Evolutionary conservation across 2,329 filamentous ascomycete genomes (phyloP), one percentile per base, ranked within the genome.

Genomic region (Colletotrichum australisinense): DNA sequence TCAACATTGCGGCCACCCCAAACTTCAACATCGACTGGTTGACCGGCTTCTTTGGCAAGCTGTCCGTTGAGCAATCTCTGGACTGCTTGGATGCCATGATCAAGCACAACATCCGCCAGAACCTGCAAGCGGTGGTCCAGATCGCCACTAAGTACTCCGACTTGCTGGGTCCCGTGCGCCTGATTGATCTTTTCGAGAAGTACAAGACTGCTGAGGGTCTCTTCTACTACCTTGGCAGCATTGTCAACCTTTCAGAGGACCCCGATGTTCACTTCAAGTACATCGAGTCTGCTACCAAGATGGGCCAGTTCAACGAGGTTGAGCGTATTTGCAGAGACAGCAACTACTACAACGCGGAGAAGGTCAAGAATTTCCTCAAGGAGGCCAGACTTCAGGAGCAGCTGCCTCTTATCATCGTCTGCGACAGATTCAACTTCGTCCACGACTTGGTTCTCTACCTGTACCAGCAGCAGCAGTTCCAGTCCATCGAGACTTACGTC

Each of bases 321-420:
- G 96, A 99, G 88, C 94, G 97, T 67, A 96, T 99, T 79, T 98
- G 96, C 86, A 92, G 97, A 74, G 97, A 99, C 83, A 97, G 93
- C 88, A 95, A 93, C 82, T 89, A 90, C 80, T 96, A 95, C 85
- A 96, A 98, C 82, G 90, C 95, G 0, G 95, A 98, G 84, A 97
- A 98, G 88, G 95, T 98, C 71, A 98, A 98, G 89, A 99, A 99
- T 87, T 99, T 98, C 90, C 87, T 99, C 75, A 99, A 99, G 87
- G 97, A 99, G 83, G 96, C 97, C 67, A 93, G 93, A 77, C 88
- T 99, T 57, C 92, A 93, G 2, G 97, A 99, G 83, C 96, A 98
- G 85, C 89, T 99, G 56, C 97, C 97, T 56, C 88, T 99, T 67
- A 99, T 99, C 85, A 98, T 98, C 78, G 95, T 99, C 72, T 99